Percentiles rank a stretch among this genome's conserved stretches.
Conservation (phyloP, 257 asterid genomes). For the Prunella vulgaris region DNA sequence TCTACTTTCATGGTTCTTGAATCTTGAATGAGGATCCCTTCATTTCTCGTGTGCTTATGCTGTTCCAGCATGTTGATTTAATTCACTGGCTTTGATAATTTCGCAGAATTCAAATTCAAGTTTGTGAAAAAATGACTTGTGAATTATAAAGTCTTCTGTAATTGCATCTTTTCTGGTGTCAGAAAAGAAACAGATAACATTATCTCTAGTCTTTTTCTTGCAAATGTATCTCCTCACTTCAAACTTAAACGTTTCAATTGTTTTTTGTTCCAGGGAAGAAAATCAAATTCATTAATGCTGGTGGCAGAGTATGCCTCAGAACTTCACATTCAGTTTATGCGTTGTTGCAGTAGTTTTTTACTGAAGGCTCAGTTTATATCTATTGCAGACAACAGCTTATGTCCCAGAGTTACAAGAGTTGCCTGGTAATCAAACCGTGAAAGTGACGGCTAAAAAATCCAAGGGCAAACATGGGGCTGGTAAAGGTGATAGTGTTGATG, state of each 20-base stretch:
- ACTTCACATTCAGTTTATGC: not conserved
- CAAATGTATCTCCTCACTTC: not conserved
- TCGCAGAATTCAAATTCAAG: not conserved
- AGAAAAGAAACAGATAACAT: slow-evolving; percentile 18
- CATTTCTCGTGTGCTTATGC: slow-evolving; percentile 9
- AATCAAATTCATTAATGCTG: slow-evolving; percentile 84
- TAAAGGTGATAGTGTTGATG: slow-evolving; percentile 31
- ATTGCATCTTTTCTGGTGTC: not conserved
- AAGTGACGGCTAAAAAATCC: slow-evolving; percentile 37
- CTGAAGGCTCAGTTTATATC: slow-evolving; percentile 10
- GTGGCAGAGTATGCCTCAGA: slow-evolving; percentile 76
- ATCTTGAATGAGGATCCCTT: slow-evolving; percentile 7
- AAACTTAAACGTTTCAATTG: not conserved
- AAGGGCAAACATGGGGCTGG: slow-evolving; percentile 22
- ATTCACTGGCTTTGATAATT: not conserved
- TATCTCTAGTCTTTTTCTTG: slow-evolving; percentile 18
- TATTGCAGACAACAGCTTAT: slow-evolving; percentile 79
- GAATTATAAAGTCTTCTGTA: not conserved
- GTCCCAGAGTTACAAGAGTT: slow-evolving; percentile 89
- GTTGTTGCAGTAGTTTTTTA: not conserved
- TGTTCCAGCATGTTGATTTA: slow-evolving; percentile 6
- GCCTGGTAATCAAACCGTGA: slow-evolving; percentile 52
- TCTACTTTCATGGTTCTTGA: not conserved
- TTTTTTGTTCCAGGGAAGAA: slow-evolving; percentile 65
- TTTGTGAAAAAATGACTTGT: not conserved